Evolutionary conservation across 768 basidiomycete species (phyloP).

Genomic region (Rhodosporidiobolus odoratus): DNA sequence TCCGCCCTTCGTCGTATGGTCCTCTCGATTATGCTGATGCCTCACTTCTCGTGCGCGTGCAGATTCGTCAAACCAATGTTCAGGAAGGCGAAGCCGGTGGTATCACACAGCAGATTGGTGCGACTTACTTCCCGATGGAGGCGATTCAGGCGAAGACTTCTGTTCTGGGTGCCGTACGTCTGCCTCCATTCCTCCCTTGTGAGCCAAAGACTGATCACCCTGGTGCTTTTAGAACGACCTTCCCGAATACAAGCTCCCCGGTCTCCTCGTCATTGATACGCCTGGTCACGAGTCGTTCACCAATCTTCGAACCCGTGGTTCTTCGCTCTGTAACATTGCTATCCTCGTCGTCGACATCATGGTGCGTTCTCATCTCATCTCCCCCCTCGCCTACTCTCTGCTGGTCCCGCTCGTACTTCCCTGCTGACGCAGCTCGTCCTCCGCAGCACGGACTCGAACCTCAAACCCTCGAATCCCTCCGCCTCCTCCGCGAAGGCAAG

Average conservation of each 20-base stretch:
- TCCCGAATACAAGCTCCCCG: constrained; percentile 94
- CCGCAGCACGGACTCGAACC: constrained; percentile 87
- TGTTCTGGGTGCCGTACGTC: constrained; percentile 75
- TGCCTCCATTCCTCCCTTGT: neutral
- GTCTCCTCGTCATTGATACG: constrained; percentile 91
- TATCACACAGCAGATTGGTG: constrained; percentile 99
- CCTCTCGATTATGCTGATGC: neutral
- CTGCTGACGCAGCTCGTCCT: no score
- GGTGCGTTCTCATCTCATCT: constrained; percentile 50
- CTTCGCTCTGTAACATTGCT: constrained; percentile 96
- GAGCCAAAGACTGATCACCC: neutral
- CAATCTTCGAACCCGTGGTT: constrained; percentile 89
- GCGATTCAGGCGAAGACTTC: constrained; percentile 88
- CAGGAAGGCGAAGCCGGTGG: constrained; percentile 99
- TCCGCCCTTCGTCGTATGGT: neutral
- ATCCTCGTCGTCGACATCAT: constrained; percentile 99
- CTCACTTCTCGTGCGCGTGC: neutral
- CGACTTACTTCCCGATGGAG: constrained; percentile 95
- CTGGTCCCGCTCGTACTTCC: constrained; percentile 9
- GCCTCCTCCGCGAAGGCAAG: constrained; percentile 82
- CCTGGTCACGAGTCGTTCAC: constrained; percentile 99
- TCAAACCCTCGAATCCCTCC: constrained; percentile 94
- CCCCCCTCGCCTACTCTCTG: no score
- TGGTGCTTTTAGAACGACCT: constrained; percentile 57
- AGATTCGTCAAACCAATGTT: constrained; percentile 99